Percentiles rank a stretch among this genome's conserved stretches.
Conservation (phyloP, 2,329 filamentous ascomycete species). For the Pseudogymnoascus sp. region DNA sequence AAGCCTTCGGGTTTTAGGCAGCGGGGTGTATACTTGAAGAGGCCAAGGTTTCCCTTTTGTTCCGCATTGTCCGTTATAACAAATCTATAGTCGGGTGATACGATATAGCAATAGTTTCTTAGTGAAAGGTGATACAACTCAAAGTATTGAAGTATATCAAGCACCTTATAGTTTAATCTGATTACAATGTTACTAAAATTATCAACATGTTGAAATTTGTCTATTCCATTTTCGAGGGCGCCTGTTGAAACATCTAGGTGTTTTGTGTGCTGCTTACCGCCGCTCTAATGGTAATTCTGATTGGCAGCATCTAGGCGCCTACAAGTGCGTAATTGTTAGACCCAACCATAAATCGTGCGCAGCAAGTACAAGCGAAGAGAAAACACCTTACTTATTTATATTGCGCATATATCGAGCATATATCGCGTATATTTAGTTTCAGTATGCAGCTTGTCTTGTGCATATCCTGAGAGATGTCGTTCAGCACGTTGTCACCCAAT, state of each 20-base stretch:
- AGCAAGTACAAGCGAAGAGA: too few relatives aligned
- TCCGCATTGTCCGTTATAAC: neutral
- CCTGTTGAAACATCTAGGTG: neutral
- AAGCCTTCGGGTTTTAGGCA: too few relatives aligned
- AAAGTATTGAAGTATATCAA: too few relatives aligned
- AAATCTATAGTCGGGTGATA: too few relatives aligned
- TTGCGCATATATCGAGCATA: too few relatives aligned
- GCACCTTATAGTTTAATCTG: neutral
- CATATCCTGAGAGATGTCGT: slow-evolving; percentile 22
- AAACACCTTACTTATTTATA: too few relatives aligned
- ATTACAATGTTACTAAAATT: neutral
- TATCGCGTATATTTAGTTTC: too few relatives aligned
- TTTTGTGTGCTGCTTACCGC: neutral
- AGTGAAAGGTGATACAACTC: too few relatives aligned
- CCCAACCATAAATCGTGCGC: too few relatives aligned
- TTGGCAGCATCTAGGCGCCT: neutral
- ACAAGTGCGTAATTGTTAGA: too few relatives aligned
- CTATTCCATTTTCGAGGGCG: neutral
- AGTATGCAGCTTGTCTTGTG: too few relatives aligned
- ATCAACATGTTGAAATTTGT: neutral
- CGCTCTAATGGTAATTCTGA: neutral
- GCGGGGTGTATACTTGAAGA: neutral
- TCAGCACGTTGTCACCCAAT: slow-evolving; percentile 19
- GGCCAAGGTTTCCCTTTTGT: neutral
- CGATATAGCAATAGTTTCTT: too few relatives aligned